Evolutionary conservation across 1,139 yeast genomes (phyloP).

Genomic region (Hemisphaericaspora xylofermentans): DNA sequence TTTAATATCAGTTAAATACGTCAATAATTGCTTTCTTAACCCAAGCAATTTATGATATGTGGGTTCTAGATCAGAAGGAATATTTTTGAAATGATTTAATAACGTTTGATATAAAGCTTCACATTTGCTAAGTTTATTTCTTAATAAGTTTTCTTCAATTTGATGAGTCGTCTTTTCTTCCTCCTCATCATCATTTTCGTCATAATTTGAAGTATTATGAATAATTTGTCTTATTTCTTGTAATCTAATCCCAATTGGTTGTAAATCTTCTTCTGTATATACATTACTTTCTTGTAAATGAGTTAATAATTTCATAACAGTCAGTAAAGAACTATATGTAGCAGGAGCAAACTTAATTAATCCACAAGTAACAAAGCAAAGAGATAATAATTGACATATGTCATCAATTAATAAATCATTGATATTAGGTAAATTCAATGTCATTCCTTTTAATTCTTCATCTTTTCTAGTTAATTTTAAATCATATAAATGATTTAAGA

Average conservation of each 20-base stretch:
- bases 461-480: conserved; percentile 49
- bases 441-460: conserved; percentile 47
- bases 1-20: conserved; percentile 27
- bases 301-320: conserved; percentile 77
- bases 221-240: conserved; percentile 67
- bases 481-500: conserved; percentile 50
- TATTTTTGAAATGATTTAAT: conserved; percentile 51
- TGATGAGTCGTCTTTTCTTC: conserved; percentile 27
- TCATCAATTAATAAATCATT: conserved; percentile 83
- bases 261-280: conserved; percentile 78
- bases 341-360: conserved; percentile 89
- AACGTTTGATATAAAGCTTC: conserved; percentile 52
- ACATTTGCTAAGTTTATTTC: conserved; percentile 61
- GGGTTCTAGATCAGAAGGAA: conserved; percentile 54
- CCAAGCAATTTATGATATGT: conserved; percentile 48
- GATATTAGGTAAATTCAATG: conserved; percentile 35
- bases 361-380: conserved; percentile 90
- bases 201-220: conserved; percentile 34
- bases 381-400: conserved; percentile 78
- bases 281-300: conserved; percentile 80
- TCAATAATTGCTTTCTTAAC: conserved; percentile 35
- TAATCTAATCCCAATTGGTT: conserved; percentile 70
- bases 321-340: conserved; percentile 81
- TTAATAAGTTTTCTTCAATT: conserved; percentile 58
- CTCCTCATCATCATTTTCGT: conserved; percentile 23